Evolutionary conservation across 306 rosid species (phyloP).

Genomic region (Carpinus fangiana): DNA sequence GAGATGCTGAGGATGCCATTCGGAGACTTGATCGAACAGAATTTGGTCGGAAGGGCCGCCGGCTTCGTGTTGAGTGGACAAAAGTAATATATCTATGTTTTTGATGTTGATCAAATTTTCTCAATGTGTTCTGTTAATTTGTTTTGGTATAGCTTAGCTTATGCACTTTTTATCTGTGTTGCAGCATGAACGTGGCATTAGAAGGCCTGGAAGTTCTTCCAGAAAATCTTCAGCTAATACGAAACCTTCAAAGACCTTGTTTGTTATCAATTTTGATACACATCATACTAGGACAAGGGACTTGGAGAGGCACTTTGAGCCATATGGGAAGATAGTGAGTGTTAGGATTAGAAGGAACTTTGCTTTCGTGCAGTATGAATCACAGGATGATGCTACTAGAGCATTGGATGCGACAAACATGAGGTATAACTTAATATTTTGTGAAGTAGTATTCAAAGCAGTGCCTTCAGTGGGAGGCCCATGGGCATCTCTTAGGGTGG

Average conservation of each 20-base stretch:
- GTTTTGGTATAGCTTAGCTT: conserved; percentile 9
- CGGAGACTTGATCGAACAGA: conserved; percentile 81
- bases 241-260: conserved; percentile 90
- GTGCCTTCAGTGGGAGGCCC: not conserved
- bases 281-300: conserved; percentile 87
- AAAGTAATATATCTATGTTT: conserved; percentile 48
- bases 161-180: conserved; percentile 18
- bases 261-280: conserved; percentile 95
- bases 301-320: conserved; percentile 96
- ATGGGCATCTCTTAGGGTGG: not conserved
- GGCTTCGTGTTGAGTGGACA: conserved; percentile 99
- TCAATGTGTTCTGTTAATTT: not conserved
- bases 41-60: conserved; percentile 91
- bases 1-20: conserved; percentile 95
- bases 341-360: conserved; percentile 95
- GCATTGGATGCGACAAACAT: conserved; percentile 90
- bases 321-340: conserved; percentile 85
- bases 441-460: not conserved
- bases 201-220: conserved; percentile 80
- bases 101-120: not conserved
- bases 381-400: conserved; percentile 89
- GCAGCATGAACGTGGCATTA: conserved; percentile 86
- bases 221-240: conserved; percentile 69
- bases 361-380: conserved; percentile 93
- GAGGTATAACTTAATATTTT: conserved; percentile 50